Conservation (phyloP, 2,329 filamentous ascomycete species). For the Cladophialophora psammophila region DNA sequence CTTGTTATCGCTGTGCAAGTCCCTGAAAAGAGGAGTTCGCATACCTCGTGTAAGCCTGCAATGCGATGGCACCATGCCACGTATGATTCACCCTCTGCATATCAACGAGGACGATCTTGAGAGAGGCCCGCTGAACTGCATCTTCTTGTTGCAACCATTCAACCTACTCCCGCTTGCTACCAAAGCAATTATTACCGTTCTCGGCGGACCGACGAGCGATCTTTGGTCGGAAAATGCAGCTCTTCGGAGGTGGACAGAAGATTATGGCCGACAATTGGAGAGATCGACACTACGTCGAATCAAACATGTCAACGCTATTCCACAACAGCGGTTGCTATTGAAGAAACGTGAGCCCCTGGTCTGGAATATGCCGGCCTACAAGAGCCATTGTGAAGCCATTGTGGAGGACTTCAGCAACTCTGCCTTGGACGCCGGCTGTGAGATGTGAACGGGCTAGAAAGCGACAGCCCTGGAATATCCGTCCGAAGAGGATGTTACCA, state of each 20-base stretch:
- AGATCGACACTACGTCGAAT: not conserved
- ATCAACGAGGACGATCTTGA: not conserved
- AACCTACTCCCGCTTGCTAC: not conserved
- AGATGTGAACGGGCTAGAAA: not conserved
- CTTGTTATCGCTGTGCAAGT: constrained; percentile 1
- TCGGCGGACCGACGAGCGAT: not conserved
- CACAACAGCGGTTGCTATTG: not conserved
- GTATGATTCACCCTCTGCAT: not conserved
- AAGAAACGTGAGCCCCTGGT: not conserved
- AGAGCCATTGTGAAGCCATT: not conserved
- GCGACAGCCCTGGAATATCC: not conserved
- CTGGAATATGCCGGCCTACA: not conserved
- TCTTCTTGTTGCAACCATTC: not conserved
- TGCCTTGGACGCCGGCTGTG: not conserved
- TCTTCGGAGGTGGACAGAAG: not conserved
- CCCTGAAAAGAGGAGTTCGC: not conserved
- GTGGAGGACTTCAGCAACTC: not conserved
- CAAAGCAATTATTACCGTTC: not conserved
- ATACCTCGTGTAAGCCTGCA: not conserved
- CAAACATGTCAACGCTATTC: not conserved
- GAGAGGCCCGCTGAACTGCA: not conserved
- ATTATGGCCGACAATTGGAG: not conserved
- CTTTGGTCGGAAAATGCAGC: not conserved
- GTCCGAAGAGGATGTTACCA: not conserved
- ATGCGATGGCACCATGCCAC: constrained; percentile 1